These are phyloP conservation scores for Syzygium aromaticum DNA, from an alignment of 345 rosid species.

Conservation along the genomic window DNA sequence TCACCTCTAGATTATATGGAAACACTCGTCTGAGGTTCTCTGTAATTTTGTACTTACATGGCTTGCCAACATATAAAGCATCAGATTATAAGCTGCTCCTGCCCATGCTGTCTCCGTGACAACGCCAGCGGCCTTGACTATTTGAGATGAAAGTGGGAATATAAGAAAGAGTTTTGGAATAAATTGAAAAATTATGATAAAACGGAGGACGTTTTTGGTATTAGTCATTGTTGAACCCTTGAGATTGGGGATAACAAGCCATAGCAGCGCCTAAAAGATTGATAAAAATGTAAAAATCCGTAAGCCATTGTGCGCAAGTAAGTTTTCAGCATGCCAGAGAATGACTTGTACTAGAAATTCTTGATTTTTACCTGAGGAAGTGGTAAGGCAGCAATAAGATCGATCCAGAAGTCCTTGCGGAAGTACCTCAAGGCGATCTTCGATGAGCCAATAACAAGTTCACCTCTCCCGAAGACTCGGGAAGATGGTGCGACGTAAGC, in stretches of 20 bases:
- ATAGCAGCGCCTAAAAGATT: slow-evolving; percentile 58
- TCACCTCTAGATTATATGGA: not conserved
- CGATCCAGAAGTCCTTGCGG: slow-evolving; percentile 52
- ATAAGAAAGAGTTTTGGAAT: slow-evolving; percentile 64
- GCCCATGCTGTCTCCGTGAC: slow-evolving; percentile 96
- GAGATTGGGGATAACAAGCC: slow-evolving; percentile 69
- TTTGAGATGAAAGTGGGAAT: slow-evolving; percentile 70
- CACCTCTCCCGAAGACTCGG: slow-evolving; percentile 88
- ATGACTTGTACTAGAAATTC: not conserved
- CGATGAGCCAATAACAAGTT: slow-evolving; percentile 61
- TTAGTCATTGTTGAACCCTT: slow-evolving; percentile 67
- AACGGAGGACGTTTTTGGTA: slow-evolving; percentile 78
- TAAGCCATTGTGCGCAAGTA: not conserved
- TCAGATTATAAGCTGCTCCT: slow-evolving; percentile 87
- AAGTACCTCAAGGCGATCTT: slow-evolving; percentile 60
- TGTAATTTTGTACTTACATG: slow-evolving; percentile 47
- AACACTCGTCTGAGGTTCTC: not conserved
- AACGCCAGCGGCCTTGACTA: slow-evolving; percentile 77
- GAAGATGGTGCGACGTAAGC: slow-evolving; percentile 88
- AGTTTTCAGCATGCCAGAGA: not conserved
- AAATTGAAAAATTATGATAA: slow-evolving; percentile 79
- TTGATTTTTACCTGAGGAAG: slow-evolving; percentile 55
- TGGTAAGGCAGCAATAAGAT: slow-evolving; percentile 71
- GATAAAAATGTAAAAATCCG: not conserved
- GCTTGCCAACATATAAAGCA: slow-evolving; percentile 94